Evolutionary conservation across 2,329 filamentous ascomycete genomes (phyloP), one percentile per base, ranked within the genome.

Genomic region (Triangularia verruculosa): DNA sequence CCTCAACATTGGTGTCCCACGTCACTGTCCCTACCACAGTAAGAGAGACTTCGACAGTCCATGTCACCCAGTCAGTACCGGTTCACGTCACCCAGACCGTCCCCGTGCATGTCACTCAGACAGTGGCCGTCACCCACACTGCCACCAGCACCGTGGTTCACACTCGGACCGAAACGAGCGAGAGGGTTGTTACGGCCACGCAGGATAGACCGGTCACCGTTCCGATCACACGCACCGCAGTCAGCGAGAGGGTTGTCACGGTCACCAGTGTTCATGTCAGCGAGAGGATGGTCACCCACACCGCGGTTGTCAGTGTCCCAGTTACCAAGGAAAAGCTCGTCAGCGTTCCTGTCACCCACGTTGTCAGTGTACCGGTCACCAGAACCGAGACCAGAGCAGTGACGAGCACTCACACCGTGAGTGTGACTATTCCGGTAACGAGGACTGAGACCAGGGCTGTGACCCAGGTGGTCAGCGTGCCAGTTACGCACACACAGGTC

Each of bases 191-290:
- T 15, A 59, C 39, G 1, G n/a, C n/a, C 15, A 59, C 57, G 22
- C 20, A 59, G 57, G 57, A 59, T 24, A 52, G 27, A 24, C 22
- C 57, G 20, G 57, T 59, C 15, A 59, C 57, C 3, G 25, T 59
- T 39, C 28, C 56, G 2, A 32, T 57, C 30, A 57, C 56, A 9
- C 56, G 56, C 56, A 57, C 56, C 28, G 30, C 43, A 24, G 56
- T 52, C 24, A 59, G 32, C 39, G 56, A 58, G 56, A 58, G 56
- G 39, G 12, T 39, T 8, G 56, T 58, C n/a, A 59, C 57, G 6
- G 57, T 59, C n/a, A 59, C 57, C 24, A 59, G 57, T n/a, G 57
- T 59, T 24, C 57, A 59, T 28, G 39, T 59, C 39, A 52, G 39
- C 39, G 57, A 59, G 57, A 59, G 39, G 15, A 5, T 59, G 24